Percentiles rank a stretch among this genome's conserved stretches.
phyloP scores from a whole-genome alignment of 768 basidiomycete species.

The Mycena vitilis region DNA sequence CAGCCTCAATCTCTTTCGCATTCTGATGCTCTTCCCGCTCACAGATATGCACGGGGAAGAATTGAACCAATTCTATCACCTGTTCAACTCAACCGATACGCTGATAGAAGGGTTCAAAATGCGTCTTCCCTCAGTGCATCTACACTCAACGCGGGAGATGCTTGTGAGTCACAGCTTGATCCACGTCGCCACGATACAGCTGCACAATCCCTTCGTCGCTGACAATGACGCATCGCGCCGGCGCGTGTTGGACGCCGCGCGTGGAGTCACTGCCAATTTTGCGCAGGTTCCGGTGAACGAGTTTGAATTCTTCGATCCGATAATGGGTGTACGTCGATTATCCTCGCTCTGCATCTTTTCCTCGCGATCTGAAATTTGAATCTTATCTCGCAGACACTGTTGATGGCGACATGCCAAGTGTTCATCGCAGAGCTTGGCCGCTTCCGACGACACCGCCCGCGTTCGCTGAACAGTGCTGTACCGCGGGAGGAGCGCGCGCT shows the following conservation, averaged over 20 bases:
- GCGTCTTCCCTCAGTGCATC: slow-evolving; percentile 14
- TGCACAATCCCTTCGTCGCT: slow-evolving; percentile 40
- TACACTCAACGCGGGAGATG: slow-evolving; percentile 21
- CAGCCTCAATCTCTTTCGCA: not conserved
- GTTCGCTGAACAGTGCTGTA: no score
- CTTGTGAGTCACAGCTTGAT: slow-evolving; percentile 41
- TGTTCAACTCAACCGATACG: no score
- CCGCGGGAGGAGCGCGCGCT: no score
- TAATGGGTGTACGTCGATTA: slow-evolving; percentile 33
- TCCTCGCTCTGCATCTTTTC: no score
- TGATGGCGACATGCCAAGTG: slow-evolving; percentile 36
- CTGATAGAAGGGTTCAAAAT: slow-evolving; percentile 38
- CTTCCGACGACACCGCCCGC: not conserved
- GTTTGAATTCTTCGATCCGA: slow-evolving; percentile 30
- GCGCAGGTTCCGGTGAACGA: slow-evolving; percentile 4
- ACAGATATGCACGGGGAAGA: no score
- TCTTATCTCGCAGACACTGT: slow-evolving; percentile 27
- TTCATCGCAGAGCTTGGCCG: slow-evolving; percentile 31
- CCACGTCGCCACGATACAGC: slow-evolving; percentile 15
- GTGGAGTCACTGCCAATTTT: slow-evolving; percentile 14
- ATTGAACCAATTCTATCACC: no score
- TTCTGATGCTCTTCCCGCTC: no score
- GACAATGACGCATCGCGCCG: slow-evolving; percentile 16
- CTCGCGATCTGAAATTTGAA: no score
- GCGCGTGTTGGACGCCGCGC: slow-evolving; percentile 25